Base-by-base conservation (phyloP, 768 basidiomycete species). In the Suillus luteus region DNA sequence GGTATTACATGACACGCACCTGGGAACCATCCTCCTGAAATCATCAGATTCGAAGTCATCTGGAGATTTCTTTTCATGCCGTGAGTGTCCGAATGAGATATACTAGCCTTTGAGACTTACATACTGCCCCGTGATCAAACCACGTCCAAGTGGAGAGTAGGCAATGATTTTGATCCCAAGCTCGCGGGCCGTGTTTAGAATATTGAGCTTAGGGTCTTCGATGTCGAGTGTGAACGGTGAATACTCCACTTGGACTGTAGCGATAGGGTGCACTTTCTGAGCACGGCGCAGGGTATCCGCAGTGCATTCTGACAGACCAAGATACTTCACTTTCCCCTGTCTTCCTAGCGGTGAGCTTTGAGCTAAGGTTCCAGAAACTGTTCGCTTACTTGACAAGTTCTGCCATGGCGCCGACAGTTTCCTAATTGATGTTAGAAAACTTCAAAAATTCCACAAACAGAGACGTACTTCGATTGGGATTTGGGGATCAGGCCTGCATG, bases 231-330 rank as follows among this genome's bases (percentile, higher is more conserved):
- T 77, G 67, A 84, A 83, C 1, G 84, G 79, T 0, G 82, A 82
- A 66, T 83, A 85, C 63, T 85, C 83, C 37, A 84, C 75, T 70
- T 85, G 81, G 11, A 85, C 70, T 0, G 81, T 80, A 1, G 82
- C 62, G 37, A 85, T 83, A 8, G 82, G 82, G 59, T 85, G 84
- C 11, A 85, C 70, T 9, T 80, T 78, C 44, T 78, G 79, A 12
- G 84, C 85, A 17, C 85, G 80, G 31, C 83, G 80, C 31, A 86
- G 75, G 1, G 82, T 81, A 3, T 64, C 62, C 1, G 80, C 75
- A 3, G 82, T 82, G 62, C 79, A 73, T 68, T 87, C 86, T 24
- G 83, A 85, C 49, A 86, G 78, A 1, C 86, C 85, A 11, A 87
- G 66, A 69, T 83, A 79, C 61, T 79, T 81, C 59, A 84, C 64